Evolutionary conservation across 2,329 filamentous ascomycete species (phyloP).

Genomic region (Fusarium newnesense): DNA sequence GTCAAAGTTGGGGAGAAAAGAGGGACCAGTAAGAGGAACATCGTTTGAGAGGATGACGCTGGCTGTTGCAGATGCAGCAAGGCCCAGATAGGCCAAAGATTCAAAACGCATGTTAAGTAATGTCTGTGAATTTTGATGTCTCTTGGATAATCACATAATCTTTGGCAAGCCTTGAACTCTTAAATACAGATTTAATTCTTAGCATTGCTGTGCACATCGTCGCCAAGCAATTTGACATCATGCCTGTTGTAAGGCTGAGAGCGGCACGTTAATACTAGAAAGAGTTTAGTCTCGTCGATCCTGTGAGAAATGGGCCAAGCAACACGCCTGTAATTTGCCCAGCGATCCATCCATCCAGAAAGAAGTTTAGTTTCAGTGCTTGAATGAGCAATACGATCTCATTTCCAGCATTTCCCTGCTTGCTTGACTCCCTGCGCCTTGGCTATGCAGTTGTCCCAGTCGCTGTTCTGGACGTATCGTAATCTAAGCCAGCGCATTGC

Average conservation of each 20-base stretch:
- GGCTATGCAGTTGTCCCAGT: neutral
- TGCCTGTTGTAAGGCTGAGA: neutral
- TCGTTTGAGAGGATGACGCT: constrained; percentile 23
- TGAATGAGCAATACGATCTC: neutral
- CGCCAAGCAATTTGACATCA: neutral
- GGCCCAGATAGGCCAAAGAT: neutral
- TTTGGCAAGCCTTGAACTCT: neutral
- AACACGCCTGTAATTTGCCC: neutral
- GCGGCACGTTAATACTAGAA: neutral
- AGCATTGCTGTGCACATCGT: neutral
- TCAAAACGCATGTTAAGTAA: neutral
- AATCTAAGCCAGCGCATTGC: neutral
- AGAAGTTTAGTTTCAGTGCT: neutral
- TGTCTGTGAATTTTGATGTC: neutral
- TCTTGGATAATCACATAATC: neutral
- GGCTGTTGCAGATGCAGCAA: neutral
- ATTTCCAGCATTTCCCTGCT: neutral
- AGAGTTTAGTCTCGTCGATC: neutral
- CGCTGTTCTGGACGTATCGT: neutral
- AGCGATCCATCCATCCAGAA: neutral
- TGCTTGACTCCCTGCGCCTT: neutral
- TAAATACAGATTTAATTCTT: neutral
- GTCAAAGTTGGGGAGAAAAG: constrained; percentile 37
- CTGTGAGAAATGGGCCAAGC: neutral
- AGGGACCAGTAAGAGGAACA: constrained; percentile 36